phyloP scores from a whole-genome alignment of 2,329 filamentous ascomycete genomes.

The Sporothrix sp. region DNA sequence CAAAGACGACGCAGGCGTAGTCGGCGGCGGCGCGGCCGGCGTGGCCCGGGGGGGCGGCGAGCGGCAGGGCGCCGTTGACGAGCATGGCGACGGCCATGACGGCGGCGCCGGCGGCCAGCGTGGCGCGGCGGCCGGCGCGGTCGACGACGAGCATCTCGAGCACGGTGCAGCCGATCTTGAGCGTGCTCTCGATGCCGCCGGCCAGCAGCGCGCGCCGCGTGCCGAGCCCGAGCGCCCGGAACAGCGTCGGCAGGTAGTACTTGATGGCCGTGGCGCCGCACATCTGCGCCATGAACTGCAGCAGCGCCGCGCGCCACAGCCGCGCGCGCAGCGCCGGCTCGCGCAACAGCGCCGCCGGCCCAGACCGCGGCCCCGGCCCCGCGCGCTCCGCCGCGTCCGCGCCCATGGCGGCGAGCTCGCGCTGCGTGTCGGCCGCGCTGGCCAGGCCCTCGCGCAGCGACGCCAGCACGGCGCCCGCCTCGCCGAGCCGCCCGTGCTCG shows the following conservation, averaged over 20 bases:
- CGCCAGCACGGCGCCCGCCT: conserved; percentile 34
- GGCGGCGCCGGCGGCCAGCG: conserved; percentile 37
- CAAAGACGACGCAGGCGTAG: conserved; percentile 42
- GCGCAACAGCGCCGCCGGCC: conserved; percentile 39
- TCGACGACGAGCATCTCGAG: conserved; percentile 50
- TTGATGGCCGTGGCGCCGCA: conserved; percentile 51
- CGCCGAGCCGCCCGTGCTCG: conserved; percentile 36
- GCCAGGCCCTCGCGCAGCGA: conserved; percentile 40
- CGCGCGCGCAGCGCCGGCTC: conserved; percentile 39
- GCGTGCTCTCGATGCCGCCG: conserved; percentile 46
- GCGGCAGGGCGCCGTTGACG: conserved; percentile 44
- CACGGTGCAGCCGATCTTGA: conserved; percentile 47
- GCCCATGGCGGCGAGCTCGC: conserved; percentile 38
- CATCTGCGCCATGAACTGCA: conserved; percentile 53
- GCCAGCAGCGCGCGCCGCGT: conserved; percentile 40
- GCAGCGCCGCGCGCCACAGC: conserved; percentile 45
- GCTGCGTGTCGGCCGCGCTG: conserved; percentile 27
- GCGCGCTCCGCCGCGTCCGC: conserved; percentile 33
- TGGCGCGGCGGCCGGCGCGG: conserved; percentile 37
- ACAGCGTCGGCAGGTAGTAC: conserved; percentile 47
- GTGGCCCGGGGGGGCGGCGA: conserved; percentile 40
- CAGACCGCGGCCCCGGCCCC: conserved; percentile 26
- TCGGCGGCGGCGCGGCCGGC: conserved; percentile 38
- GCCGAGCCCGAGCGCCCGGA: conserved; percentile 39
- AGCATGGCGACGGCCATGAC: conserved; percentile 46